Percentiles rank a stretch among this genome's conserved stretches.
Evolutionary conservation across 139 green algal genomes (phyloP).

Genomic region (Pycnococcus provasolii): DNA sequence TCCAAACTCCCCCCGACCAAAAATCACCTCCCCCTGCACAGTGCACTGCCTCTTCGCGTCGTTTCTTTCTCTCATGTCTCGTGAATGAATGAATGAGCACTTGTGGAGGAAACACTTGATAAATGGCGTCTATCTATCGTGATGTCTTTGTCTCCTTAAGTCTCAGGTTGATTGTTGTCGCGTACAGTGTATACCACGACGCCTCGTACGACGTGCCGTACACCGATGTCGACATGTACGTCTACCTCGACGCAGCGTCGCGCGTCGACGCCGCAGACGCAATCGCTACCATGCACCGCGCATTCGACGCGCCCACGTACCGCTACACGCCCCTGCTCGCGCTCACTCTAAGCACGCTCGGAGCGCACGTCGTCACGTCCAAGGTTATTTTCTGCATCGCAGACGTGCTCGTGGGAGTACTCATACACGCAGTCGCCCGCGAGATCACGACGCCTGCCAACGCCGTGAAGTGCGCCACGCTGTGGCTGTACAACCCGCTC

Average conservation of each 20-base stretch:
- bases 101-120: too few species aligned
- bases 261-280: conserved; percentile 21
- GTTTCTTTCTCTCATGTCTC: too few species aligned
- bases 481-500: conserved; percentile 92
- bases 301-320: conserved; percentile 50
- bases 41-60: too few species aligned
- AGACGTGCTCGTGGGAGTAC: conserved; percentile 48
- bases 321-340: conserved; percentile 87
- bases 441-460: neutral
- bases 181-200: conserved; percentile 58
- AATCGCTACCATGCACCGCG: conserved; percentile 24
- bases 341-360: conserved; percentile 64
- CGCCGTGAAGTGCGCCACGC: neutral
- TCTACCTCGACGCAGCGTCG: conserved; percentile 52
- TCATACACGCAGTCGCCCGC: neutral
- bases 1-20: too few species aligned
- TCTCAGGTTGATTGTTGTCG: conserved; percentile 41
- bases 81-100: too few species aligned
- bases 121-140: too few species aligned
- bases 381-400: conserved; percentile 73
- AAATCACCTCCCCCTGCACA: too few species aligned
- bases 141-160: neutral
- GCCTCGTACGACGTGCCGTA: conserved; percentile 53
- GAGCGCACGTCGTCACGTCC: conserved; percentile 50
- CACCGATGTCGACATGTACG: conserved; percentile 84